Evolutionary conservation across 768 basidiomycete species (phyloP).

Genomic region (Pleurotus salmoneostramineus): DNA sequence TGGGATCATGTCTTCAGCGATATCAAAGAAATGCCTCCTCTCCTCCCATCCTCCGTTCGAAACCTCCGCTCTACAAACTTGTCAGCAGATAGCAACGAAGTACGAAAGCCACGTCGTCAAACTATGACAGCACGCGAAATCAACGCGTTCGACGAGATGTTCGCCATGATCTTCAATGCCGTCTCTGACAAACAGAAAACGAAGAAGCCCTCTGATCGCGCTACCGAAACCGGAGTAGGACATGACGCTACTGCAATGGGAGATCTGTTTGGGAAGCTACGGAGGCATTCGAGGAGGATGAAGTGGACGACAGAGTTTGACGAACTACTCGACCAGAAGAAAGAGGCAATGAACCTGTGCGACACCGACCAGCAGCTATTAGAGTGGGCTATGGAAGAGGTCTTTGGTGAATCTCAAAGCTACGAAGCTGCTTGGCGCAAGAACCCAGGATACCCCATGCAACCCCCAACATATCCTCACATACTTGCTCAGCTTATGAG

Average conservation of each 20-base stretch:
- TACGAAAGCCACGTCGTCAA: constrained; percentile 32
- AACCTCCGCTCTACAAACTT: constrained; percentile 9
- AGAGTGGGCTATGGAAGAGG: constrained; percentile 65
- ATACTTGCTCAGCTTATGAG: constrained; percentile 76
- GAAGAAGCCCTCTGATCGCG: background rate
- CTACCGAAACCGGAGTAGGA: background rate
- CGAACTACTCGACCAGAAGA: constrained; percentile 60
- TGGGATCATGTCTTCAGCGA: constrained; percentile 56
- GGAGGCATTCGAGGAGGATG: constrained; percentile 43
- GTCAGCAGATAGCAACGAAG: background rate
- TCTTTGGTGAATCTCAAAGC: constrained; percentile 57
- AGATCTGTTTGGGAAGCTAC: constrained; percentile 54
- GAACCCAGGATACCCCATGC: constrained; percentile 30
- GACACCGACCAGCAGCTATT: constrained; percentile 66
- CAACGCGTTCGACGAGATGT: constrained; percentile 68
- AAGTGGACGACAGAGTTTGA: constrained; percentile 50
- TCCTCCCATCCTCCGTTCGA: constrained; percentile 11
- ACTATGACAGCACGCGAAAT: constrained; percentile 68
- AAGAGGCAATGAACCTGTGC: constrained; percentile 71
- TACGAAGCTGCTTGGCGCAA: constrained; percentile 45
- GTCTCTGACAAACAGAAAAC: constrained; percentile 29
- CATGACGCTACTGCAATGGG: constrained; percentile 12
- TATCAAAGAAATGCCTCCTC: constrained; percentile 28
- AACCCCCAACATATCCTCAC: constrained; percentile 67
- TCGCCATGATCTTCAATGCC: constrained; percentile 64